Evolutionary conservation across 305 asterid genomes (phyloP), one percentile per base, ranked within the genome.

Genomic region (Solanum aculeatissimum): DNA sequence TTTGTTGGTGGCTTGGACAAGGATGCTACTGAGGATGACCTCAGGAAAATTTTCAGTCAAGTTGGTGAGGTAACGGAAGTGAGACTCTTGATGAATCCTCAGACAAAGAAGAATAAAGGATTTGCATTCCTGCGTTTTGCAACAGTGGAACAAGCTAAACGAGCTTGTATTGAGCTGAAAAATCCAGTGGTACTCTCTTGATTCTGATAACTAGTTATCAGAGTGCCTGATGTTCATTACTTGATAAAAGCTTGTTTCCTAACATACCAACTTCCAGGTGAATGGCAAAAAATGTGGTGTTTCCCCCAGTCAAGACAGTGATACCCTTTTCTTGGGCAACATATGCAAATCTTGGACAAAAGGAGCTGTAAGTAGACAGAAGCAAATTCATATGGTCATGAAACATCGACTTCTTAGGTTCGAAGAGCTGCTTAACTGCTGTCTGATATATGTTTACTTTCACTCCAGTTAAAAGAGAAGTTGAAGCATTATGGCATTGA

Each of bases 81-180:
- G 85, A 94, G 99, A 86, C 99, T 97, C 81, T 90, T 97, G 97
- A 97, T 95, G 99, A 97, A 97, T 87, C 92, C 98, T 82, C 98
- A 91, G 92, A 97, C 99, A 43, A 94, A 94, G 90, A 97, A 95
- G 92, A 97, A 97, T 75, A 97, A 97, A 86, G 99, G 99, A 49
- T 97, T 97, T 91, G 99, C 99, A 38, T 97, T 97, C 91, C 92
- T 97, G 90, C 98, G 97, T 79, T 97, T 97, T 92, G 98, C 99
- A 71, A 93, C 98, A 9, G 94, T 94, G 79, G 98, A 95, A 84
- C 99, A 97, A 90, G 99, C 99, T 77, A 94, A 91, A 88, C 90
- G 94, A 68, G 99, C 99, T 86, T 97, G 97, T 91, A 84, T 89
- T 80, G 92, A 92, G 89, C 92, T 97, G 70, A 97, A 89, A 90